Evolutionary conservation across 441 rosid genomes (phyloP), one percentile per base, ranked within the genome.

Genomic region (Rhodomyrtus psidioides): DNA sequence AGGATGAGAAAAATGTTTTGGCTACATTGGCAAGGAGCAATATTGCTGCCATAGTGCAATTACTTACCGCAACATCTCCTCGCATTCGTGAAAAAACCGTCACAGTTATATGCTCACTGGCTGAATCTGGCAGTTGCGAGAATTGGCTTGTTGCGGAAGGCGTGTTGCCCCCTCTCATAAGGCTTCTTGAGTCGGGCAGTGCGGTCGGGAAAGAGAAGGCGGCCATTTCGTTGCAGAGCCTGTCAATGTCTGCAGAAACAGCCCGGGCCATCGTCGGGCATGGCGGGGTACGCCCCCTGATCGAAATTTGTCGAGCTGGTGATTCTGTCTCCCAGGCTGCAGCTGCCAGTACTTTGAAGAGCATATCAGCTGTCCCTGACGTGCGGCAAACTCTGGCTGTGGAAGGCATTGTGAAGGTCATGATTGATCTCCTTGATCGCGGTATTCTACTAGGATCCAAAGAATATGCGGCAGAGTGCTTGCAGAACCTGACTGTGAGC

Each of bases 271-370:
- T 97, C 54, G 98, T 94, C 6, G 98, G 97, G 0, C 95, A 95
- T 60, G 96, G 99, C 8, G 98, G 98, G 82, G 86, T 93, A 56
- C 85, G 92, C 86, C 96, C 99, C 0, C 86, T 97, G 88, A 90
- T 94, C 30, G 98, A 96, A 86, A 91, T 95, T 81, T 95, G 99
- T 84, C 90, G 84, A 90, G 92, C 93, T 53, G 99, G 98, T 82
- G 98, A 95, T 89, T 97, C 99, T 26, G 97, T 97, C 85, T 93
- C 96, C 7, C 98, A 97, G 90, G 92, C 98, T 9, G 98, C 99
- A 34, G 94, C 98, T n/a, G 95, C 96, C 16, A 90, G 96, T 86
- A 93, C 98, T 4, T 83, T 84, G 39, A 84, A 84, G 79, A 84
- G 62, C 57, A 42, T 84, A 84, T 84, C 85, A 26, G 85, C 85